These are phyloP conservation scores for Dentipellis sp. DNA, from an alignment of 768 basidiomycete species.

Conservation along the genomic window DNA sequence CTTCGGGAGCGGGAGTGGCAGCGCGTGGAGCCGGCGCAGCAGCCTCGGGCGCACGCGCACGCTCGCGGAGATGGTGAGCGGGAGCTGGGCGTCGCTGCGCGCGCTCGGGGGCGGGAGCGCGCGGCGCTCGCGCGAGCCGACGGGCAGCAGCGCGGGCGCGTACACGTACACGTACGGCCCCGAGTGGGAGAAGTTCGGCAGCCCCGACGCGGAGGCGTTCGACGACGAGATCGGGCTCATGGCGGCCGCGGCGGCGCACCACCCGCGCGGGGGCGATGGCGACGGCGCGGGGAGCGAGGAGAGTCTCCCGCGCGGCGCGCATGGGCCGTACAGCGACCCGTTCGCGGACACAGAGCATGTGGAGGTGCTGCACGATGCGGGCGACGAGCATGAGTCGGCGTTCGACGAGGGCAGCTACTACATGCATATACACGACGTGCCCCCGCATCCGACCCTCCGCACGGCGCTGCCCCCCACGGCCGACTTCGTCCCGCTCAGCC, in stretches of 20 bases:
- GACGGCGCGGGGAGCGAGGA: not conserved
- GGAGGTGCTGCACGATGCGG: constrained; percentile 1
- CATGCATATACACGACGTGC: constrained; percentile 1
- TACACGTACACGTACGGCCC: not conserved
- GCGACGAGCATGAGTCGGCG: not conserved
- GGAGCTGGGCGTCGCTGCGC: constrained; percentile 8
- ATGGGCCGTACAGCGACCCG: constrained; percentile 37
- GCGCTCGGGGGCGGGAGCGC: constrained; percentile 7
- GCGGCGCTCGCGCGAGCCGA: not conserved
- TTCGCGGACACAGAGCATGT: constrained; percentile 21
- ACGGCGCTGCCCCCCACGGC: constrained; percentile 15
- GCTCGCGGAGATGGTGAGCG: constrained; percentile 12
- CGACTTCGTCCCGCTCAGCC: constrained; percentile 25
- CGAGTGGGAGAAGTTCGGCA: constrained; percentile 14
- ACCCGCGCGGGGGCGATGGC: not conserved
- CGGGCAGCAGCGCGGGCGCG: not conserved
- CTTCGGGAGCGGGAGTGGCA: not conserved
- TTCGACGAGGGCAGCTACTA: constrained; percentile 12
- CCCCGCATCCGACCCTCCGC: constrained; percentile 1
- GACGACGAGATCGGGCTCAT: constrained; percentile 33
- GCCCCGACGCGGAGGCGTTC: constrained; percentile 44
- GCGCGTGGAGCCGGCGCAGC: not conserved
- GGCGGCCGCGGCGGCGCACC: too few species aligned
- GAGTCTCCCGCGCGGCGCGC: not conserved
- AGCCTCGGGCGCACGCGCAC: constrained; percentile 1